Conservation (phyloP, 345 rosid genomes). For the Garcia nutans region DNA sequence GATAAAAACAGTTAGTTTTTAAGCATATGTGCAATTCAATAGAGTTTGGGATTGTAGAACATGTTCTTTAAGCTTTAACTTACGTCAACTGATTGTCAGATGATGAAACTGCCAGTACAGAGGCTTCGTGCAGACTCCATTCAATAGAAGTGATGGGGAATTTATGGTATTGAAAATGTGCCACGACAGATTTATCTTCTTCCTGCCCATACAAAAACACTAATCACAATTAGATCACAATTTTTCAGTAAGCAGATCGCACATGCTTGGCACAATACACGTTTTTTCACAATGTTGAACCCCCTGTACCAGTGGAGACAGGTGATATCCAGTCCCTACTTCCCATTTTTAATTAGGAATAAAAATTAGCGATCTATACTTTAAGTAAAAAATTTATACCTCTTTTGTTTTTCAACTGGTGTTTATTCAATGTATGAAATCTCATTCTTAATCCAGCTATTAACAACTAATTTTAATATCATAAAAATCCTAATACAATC, state of each 20-base stretch:
- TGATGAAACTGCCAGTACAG: conserved; percentile 81
- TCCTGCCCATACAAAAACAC: conserved; percentile 36
- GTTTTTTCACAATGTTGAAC: not conserved
- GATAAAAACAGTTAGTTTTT: not conserved
- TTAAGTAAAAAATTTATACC: no score
- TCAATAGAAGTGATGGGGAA: conserved; percentile 88
- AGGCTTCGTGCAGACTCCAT: conserved; percentile 92
- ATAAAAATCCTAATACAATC: no score
- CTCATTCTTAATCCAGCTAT: no score
- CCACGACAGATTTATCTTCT: conserved; percentile 67
- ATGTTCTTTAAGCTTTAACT: conserved; percentile 27
- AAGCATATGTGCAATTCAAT: not conserved
- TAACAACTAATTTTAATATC: no score
- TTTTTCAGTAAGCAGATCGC: not conserved
- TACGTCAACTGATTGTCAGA: conserved; percentile 90
- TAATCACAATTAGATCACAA: not conserved
- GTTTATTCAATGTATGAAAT: no score
- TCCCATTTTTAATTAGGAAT: no score
- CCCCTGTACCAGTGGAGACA: not conserved
- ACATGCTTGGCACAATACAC: not conserved
- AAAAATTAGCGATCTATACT: no score
- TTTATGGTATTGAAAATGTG: conserved; percentile 90
- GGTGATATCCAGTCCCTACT: not conserved
- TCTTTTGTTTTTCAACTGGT: no score
- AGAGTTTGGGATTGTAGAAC: not conserved